Evolutionary conservation across 495 filamentous ascomycete species (phyloP), one percentile per base, ranked within the genome.

Genomic region (Usnea hakonensis): DNA sequence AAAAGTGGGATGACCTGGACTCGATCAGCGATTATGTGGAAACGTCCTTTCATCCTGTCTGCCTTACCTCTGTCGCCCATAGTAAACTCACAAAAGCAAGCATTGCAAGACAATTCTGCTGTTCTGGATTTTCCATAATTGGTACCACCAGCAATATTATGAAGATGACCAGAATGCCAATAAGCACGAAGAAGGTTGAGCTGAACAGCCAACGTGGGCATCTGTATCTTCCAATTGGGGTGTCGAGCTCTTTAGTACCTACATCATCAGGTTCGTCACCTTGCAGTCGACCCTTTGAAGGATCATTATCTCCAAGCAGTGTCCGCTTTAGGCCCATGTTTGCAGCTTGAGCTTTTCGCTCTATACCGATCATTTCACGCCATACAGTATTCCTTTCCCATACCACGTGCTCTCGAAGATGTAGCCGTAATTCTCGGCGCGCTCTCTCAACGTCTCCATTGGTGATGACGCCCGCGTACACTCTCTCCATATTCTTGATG

Each of bases 371-470:
- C 84, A 99, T 93, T 65, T 99, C 94, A 72, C 95, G 79, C 94
- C 94, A 99, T 6, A 99, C 94, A 0, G 94, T 99, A 67, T 99
- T 99, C 53, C 94, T 82, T 69, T 99, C 94, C 95, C 95, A 99
- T 37, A 97, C 91, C 21, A 99, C 93, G 76, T 99, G 94, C 73
- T 99, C 94, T 67, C 94, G 79, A 35, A 99, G 79, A 72, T 99
- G 91, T 26, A 96, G 85, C 50, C 94, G 82, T 46, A 99, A 80
- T 68, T 97, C 94, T 57, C 88, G 86, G 57, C 81, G 87, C 2
- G 94, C 94, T 16, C 84, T 72, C 23, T 79, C 75, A 7, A 87
- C 71, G 67, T 97, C 88, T 14, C 90, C 91, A 56, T 88, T 81
- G 0, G 91, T 95, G 55, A 92, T 85, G 19, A 96, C 76, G 30